Base-by-base conservation (phyloP, 805 yeast genomes). In the Cyberlindnera lachancei region DNA sequence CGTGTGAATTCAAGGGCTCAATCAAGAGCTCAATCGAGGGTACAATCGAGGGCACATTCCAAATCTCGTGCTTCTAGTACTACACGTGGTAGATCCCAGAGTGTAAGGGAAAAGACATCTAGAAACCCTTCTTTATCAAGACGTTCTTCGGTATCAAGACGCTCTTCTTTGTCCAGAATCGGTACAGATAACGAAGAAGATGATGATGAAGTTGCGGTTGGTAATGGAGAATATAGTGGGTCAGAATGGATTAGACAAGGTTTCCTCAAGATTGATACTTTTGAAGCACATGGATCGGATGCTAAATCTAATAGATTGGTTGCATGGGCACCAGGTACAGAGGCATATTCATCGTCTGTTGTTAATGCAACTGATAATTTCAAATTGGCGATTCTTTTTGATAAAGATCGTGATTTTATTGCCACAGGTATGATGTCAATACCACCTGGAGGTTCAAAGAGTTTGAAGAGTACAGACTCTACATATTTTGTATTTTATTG, bases 401-500 rank as follows among this genome's bases (percentile, higher is more conserved):
- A 77, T 45, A 68, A 66, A 36, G 73, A 76, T 44, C 63, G 69
- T 34, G 80, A 74, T 31, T 69, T 68, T 38, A 70, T 79, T 34
- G 94, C 90, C 1, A 74, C 80, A 19, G 95, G 94, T 4, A 62
- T 82, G 45, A 61, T 84, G 36, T 75, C 74, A 36, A 59, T 85
- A 19, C 87, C 90, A 0, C 52, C 61, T 1, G 70, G 69, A 7
- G 79, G 81, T 0, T 62, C 68, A 31, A 84, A 82, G 49, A 70
- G 77, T 27, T 56, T 68, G 37, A 72, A 73, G 41, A 60, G 71
- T 17, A 73, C 88, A 15, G 79, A 75, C 19, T 50, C 66, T 7
- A 77, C 83, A 3, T 70, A 78, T 41, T 77, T 81, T 46, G 75
- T 79, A 18, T 87, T 87, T 50, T 81, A 76, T 50, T 86, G 87